These are phyloP conservation scores for Sphaerulina populicola DNA, from an alignment of 2,329 filamentous ascomycete genomes.

Conservation along the genomic window DNA sequence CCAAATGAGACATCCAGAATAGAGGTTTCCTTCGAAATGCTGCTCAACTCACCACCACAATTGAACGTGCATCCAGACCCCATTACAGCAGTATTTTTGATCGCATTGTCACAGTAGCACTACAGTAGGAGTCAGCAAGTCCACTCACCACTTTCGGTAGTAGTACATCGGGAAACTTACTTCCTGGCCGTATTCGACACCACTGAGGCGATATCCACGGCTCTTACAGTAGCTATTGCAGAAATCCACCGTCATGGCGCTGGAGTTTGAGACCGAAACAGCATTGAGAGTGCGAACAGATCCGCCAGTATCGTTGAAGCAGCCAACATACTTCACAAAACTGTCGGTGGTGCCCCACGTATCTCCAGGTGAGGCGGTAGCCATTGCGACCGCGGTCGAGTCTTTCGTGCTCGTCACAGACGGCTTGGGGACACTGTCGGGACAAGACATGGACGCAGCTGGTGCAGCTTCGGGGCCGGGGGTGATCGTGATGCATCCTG, in stretches of 20 bases:
- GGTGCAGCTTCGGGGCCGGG: constrained; percentile 28
- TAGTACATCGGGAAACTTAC: not conserved
- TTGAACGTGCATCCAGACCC: constrained; percentile 21
- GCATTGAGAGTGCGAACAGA: constrained; percentile 25
- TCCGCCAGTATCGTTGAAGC: constrained; percentile 31
- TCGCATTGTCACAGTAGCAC: constrained; percentile 31
- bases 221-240: constrained; percentile 30
- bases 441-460: constrained; percentile 28
- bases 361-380: constrained; percentile 18
- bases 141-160: not conserved
- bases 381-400: constrained; percentile 20
- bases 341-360: constrained; percentile 22
- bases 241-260: constrained; percentile 29
- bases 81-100: constrained; percentile 24
- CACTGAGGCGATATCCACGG: constrained; percentile 27
- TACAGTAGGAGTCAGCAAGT: not conserved
- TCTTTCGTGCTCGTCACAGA: constrained; percentile 25
- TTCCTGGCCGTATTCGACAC: constrained; percentile 30
- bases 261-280: constrained; percentile 20
- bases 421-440: constrained; percentile 19
- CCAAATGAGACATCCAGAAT: too few relatives aligned
- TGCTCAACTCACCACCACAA: constrained; percentile 12
- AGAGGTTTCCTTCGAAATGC: too few relatives aligned
- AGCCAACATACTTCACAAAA: constrained; percentile 30
- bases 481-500: constrained; percentile 32